Evolutionary conservation across 805 yeast species (phyloP), one percentile per base, ranked within the genome.

Genomic region (Saccharomycopsis fodiens): DNA sequence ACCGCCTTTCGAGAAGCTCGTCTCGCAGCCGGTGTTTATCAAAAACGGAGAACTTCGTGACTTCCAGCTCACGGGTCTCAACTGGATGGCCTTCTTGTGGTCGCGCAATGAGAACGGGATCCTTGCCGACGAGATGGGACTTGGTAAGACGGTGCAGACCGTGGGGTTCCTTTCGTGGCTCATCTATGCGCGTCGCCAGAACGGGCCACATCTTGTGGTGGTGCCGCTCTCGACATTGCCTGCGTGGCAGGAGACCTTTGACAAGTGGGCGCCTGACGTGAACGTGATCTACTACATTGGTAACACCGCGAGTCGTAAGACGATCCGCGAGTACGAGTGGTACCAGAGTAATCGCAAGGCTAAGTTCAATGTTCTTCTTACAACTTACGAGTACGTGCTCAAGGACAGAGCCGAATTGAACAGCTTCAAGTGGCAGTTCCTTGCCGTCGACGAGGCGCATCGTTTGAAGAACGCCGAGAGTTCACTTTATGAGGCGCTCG

Each of bases 81-180:
- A 93, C 64, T 93, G 99, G 99, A 93, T 93, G 98, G 98, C 98
- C 0, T 93, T 91, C 61, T 68, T 93, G 51, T 93, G 98, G 98
- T 86, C 96, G 3, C 77, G 97, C 57, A 86, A 91, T 63, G 97
- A 93, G 66, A 93, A 93, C 63, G 97, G 98, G 46, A 93, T 93
- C 42, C 68, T 93, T 35, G 98, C 98, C 3, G 98, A 93, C 68
- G 98, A 93, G 64, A 93, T 93, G 98, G 98, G 98, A 45, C 73
- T 93, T 45, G 98, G 98, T 52, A 93, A 93, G 60, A 93, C 98
- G 7, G 96, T 93, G 13, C 98, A 93, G 65, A 93, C 97, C 0
- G 96, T 93, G 12, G 76, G 96, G 2, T 93, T 93, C 59, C 69
- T 93, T 52, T 84, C 96, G 39, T 93, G 98, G 97, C 73, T 93